phyloP scores from a whole-genome alignment of 2,329 filamentous ascomycete genomes.

The Neofusicoccum ribis region DNA sequence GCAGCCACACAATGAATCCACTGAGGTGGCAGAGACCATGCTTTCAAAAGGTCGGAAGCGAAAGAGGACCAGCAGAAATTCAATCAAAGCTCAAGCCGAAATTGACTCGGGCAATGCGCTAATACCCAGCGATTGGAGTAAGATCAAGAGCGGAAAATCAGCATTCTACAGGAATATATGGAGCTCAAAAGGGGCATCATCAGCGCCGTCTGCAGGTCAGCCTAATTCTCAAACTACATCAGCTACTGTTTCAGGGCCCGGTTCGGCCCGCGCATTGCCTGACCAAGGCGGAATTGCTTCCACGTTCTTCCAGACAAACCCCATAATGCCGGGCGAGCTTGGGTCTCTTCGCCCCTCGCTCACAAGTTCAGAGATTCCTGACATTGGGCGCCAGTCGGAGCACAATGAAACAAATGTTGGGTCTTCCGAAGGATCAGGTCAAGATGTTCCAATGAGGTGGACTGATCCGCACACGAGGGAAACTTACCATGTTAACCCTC shows the following conservation, averaged over 20 bases:
- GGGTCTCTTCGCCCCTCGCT: background rate
- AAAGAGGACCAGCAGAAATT: constrained; percentile 22
- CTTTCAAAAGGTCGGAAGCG: constrained; percentile 24
- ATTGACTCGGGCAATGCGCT: background rate
- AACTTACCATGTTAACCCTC: constrained; percentile 52
- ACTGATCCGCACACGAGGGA: constrained; percentile 60
- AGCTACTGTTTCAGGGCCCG: constrained; percentile 1
- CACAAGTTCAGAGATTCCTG: background rate
- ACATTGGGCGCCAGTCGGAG: background rate
- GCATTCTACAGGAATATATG: constrained; percentile 33
- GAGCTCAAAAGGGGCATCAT: background rate
- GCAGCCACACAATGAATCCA: background rate
- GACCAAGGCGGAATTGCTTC: background rate
- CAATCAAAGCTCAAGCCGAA: background rate
- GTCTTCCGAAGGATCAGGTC: background rate
- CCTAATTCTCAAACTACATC: background rate
- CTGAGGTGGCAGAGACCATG: background rate
- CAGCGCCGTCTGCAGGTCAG: background rate
- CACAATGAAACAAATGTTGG: background rate
- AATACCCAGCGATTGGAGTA: constrained; percentile 41
- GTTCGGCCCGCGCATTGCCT: constrained; percentile 6
- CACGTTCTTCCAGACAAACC: constrained; percentile 8
- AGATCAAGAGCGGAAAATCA: constrained; percentile 45
- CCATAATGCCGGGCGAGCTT: constrained; percentile 6
- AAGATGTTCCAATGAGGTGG: constrained; percentile 55